Base-by-base conservation (phyloP, 192 early-diverging fungal genomes). In the Entomortierella parvispora region DNA sequence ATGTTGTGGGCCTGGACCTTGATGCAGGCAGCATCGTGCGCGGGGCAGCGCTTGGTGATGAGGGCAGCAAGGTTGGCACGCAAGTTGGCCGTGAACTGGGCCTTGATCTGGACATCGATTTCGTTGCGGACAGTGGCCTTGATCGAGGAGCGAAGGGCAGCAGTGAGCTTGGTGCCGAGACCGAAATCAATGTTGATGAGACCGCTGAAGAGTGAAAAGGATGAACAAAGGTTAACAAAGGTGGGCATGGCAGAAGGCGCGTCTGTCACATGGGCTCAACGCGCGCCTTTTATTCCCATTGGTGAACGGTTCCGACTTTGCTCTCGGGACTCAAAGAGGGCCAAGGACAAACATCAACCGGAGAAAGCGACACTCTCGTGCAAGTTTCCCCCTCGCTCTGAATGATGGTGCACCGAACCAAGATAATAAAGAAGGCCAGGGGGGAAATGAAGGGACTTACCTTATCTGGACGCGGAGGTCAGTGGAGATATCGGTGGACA, bases 21-120 rank as follows among this genome's bases (percentile, higher is more conserved):
- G 54, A 67, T 67, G 54, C 65, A 67, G 4, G 54, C 65, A 17
- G 53, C 55, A 49, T 67, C 65, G 33, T 58, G 42, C 2, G 46
- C 23, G 33, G 53, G 65, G 54, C 65, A 67, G 32, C 65, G 65
- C 65, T 67, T 67, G 65, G 40, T 67, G 31, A 67, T 49, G 53
- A 57, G n/a, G 20, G 65, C 54, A 33, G 65, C 65, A 32, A 67
- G 53, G 43, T 67, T 56, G 44, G 3, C 54, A 40, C 55, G 53
- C 20, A 67, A 45, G 33, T 58, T 58, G 44, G 45, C 42, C 14
- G 53, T 33, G 65, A 67, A 67, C 53, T 67, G 31, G 17, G 65
- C 26, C 65, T 67, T 67, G 65, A 67, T 26, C 54, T 56, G 20
- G 45, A 43, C 42, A 23, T 67, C 54, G 32, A 67, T 45, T 54